Conservation (phyloP, 2,329 filamentous ascomycete species). For the Colletotrichum musicola region DNA sequence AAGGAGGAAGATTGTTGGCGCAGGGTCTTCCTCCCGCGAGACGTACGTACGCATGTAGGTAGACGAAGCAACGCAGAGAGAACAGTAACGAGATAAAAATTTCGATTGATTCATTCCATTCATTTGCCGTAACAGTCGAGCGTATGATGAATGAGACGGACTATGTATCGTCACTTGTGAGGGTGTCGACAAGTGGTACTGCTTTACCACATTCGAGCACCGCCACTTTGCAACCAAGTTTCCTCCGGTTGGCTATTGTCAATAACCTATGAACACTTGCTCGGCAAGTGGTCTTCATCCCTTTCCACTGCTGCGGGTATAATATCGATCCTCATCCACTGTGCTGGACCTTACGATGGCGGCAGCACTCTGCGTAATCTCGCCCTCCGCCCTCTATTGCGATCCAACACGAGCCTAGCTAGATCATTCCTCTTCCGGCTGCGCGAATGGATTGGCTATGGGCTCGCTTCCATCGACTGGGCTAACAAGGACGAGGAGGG, state of each 20-base stretch:
- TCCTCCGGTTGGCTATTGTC: not conserved
- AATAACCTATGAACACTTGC: not conserved
- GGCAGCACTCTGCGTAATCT: not conserved
- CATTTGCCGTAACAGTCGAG: not conserved
- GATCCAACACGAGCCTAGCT: not conserved
- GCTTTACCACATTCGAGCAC: not conserved
- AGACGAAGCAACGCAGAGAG: constrained; percentile 19
- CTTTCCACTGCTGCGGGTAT: constrained; percentile 20
- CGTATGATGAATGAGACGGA: not conserved
- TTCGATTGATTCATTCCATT: constrained; percentile 4
- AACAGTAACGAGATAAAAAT: constrained; percentile 18
- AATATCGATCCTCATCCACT: not conserved
- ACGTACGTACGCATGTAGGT: not conserved
- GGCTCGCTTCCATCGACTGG: constrained; percentile 95
- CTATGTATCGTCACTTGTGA: not conserved
- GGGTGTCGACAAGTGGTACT: too few relatives aligned
- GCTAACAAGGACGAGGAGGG: constrained; percentile 90
- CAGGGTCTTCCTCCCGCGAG: not conserved
- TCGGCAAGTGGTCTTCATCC: not conserved
- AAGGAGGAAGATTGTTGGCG: not conserved
- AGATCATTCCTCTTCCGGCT: constrained; percentile 73
- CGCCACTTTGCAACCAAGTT: not conserved
- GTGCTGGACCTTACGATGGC: too few relatives aligned
- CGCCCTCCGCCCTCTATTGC: not conserved
- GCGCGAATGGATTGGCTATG: constrained; percentile 93